Conservation (phyloP, 371 early-diverging fungal genomes). For the Mortierella sp. region DNA sequence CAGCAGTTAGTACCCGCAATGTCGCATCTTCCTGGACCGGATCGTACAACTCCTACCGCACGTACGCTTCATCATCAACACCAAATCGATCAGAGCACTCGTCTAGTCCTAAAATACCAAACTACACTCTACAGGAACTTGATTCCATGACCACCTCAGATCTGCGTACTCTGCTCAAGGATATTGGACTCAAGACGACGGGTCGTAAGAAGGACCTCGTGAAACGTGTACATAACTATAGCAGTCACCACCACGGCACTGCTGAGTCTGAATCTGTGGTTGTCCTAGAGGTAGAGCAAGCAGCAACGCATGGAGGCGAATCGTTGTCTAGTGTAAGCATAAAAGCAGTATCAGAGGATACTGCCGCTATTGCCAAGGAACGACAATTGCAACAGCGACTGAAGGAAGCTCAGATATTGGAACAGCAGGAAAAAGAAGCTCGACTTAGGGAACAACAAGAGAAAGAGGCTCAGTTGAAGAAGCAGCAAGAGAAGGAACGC, state of each 20-base stretch:
- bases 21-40: not conserved
- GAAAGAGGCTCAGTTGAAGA: conserved; percentile 20
- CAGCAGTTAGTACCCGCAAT: not conserved
- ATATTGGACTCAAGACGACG: conserved; percentile 24
- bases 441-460: conserved; percentile 5
- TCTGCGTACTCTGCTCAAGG: conserved; percentile 21
- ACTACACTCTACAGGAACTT: conserved; percentile 27
- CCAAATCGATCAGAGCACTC: conserved; percentile 6
- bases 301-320: not conserved
- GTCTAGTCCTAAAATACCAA: not conserved
- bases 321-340: not conserved
- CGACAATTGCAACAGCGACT: conserved; percentile 9
- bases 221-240: conserved; percentile 13
- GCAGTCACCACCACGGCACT: conserved; percentile 12
- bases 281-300: not conserved
- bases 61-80: conserved; percentile 13
- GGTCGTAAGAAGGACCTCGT: conserved; percentile 38
- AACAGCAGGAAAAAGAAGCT: not conserved
- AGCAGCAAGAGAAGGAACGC: conserved; percentile 19
- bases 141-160: conserved; percentile 24
- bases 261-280: not conserved
- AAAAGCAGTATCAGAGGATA: conserved; percentile 2
- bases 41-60: not conserved
- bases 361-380: not conserved
- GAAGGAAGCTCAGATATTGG: not conserved